These are phyloP conservation scores for Phanerochaete sordida DNA, from an alignment of 768 basidiomycete species.

Conservation along the genomic window DNA sequence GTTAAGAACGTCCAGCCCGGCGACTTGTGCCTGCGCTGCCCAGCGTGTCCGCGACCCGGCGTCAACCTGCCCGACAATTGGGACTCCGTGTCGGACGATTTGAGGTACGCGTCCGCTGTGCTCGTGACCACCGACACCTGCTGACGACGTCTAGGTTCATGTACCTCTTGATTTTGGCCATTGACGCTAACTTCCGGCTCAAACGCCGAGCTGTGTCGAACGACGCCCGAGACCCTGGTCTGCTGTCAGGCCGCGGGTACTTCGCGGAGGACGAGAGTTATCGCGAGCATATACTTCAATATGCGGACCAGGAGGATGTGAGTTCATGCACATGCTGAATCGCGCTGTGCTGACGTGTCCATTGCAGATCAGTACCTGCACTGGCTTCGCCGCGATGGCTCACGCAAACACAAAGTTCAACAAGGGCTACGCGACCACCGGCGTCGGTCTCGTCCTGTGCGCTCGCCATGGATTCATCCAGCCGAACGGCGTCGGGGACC, in stretches of 20 bases:
- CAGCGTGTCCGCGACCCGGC: slow-evolving; percentile 22
- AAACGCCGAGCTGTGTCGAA: slow-evolving; percentile 18
- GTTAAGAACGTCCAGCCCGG: slow-evolving; percentile 9
- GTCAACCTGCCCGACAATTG: slow-evolving; percentile 19
- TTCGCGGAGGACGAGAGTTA: slow-evolving; percentile 23
- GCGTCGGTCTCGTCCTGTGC: slow-evolving; percentile 8
- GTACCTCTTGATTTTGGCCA: slow-evolving; percentile 21
- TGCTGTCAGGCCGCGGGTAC: slow-evolving; percentile 24
- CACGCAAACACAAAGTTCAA: not conserved
- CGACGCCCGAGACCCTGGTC: slow-evolving; percentile 16
- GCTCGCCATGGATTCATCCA: slow-evolving; percentile 21
- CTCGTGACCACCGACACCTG: no score
- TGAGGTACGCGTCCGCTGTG: slow-evolving; percentile 8
- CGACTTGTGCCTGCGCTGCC: slow-evolving; percentile 19
- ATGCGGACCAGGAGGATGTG: no score
- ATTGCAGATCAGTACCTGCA: not conserved
- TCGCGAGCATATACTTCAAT: slow-evolving; percentile 12
- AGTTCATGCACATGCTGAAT: no score
- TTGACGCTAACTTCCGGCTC: slow-evolving; percentile 28
- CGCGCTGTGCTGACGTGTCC: no score
- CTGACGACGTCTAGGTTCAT: slow-evolving; percentile 16
- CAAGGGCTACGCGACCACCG: not conserved
- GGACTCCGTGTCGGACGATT: slow-evolving; percentile 8
- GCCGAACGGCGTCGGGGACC: slow-evolving; percentile 20
- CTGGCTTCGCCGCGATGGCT: not conserved